Percentiles rank a stretch among this genome's conserved stretches.
These are phyloP conservation scores for Cyclotella kingstonii DNA, from an alignment of 108 stramenopile species.

Conservation along the genomic window DNA sequence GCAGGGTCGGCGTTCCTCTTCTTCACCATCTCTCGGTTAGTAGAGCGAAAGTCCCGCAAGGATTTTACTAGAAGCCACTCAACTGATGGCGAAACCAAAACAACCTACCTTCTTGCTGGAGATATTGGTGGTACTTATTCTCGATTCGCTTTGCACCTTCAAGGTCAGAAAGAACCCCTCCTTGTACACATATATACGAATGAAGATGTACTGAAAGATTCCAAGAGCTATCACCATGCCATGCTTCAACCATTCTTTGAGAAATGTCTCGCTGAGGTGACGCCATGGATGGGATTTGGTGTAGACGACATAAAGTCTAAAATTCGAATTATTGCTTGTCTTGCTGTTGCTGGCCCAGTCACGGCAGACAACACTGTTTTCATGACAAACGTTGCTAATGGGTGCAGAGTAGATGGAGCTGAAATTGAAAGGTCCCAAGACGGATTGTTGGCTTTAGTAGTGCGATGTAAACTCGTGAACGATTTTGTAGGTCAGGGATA, in stretches of 20 bases:
- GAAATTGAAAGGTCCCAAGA: constrained; percentile 53
- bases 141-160: constrained; percentile 68
- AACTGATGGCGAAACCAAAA: not conserved
- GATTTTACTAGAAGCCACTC: not conserved
- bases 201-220: constrained; percentile 37
- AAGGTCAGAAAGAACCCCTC: constrained; percentile 43
- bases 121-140: constrained; percentile 94
- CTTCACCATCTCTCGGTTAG: no score
- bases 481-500: constrained; percentile 97
- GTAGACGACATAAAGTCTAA: constrained; percentile 12
- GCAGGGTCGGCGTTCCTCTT: no score
- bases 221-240: constrained; percentile 48
- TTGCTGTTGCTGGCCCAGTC: constrained; percentile 95
- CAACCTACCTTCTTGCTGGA: constrained; percentile 73
- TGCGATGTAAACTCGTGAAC: constrained; percentile 83
- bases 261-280: constrained; percentile 53
- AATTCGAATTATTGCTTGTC: constrained; percentile 64
- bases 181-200: constrained; percentile 59
- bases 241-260: constrained; percentile 69
- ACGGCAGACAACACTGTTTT: constrained; percentile 63
- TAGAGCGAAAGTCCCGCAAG: no score
- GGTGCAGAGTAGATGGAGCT: constrained; percentile 62
- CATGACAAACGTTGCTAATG: constrained; percentile 77
- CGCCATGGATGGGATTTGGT: constrained; percentile 30
- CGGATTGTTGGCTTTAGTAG: constrained; percentile 38